A percentile compares a stretch with the other conserved stretches of the same genome.
These are phyloP conservation scores for Aureobasidium namibiae DNA, from an alignment of 2,329 filamentous ascomycete genomes.

Conservation along the genomic window DNA sequence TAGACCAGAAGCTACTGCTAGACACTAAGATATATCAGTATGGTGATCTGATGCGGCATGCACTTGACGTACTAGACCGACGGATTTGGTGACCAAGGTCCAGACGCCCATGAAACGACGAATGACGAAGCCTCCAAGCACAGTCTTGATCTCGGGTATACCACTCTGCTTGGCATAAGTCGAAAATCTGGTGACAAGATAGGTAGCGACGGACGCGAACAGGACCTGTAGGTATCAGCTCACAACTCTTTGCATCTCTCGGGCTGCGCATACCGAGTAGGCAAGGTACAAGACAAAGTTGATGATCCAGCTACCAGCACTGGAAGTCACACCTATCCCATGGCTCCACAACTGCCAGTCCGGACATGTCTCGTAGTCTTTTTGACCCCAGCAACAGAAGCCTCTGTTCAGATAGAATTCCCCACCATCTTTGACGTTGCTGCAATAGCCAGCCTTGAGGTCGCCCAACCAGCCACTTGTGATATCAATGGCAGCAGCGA, in stretches of 20 bases:
- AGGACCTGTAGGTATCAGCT: conserved; percentile 46
- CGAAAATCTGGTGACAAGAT: conserved; percentile 77
- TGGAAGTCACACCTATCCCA: conserved; percentile 58
- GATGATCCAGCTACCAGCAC: conserved; percentile 66
- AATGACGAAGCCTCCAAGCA: conserved; percentile 90
- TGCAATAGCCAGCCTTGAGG: conserved; percentile 83
- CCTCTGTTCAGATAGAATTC: conserved; percentile 83
- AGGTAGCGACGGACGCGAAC: conserved; percentile 68
- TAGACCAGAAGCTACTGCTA: conserved; percentile 87
- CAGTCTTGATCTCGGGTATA: conserved; percentile 95
- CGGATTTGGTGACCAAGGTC: conserved; percentile 82
- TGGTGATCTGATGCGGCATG: background rate
- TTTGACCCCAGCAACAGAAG: conserved; percentile 91
- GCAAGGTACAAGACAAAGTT: conserved; percentile 81
- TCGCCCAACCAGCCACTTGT: conserved; percentile 90
- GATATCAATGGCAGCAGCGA: conserved; percentile 85
- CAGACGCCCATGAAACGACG: conserved; percentile 75
- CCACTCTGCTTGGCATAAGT: conserved; percentile 88
- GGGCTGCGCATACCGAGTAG: conserved; percentile 58
- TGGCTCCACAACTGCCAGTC: conserved; percentile 84
- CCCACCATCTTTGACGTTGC: conserved; percentile 66
- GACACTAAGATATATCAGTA: conserved; percentile 49
- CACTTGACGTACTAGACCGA: conserved; percentile 61
- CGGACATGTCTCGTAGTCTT: conserved; percentile 65
- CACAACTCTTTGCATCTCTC: background rate